Percentiles rank a stretch among this genome's conserved stretches.
Evolutionary conservation across 345 rosid genomes (phyloP).

Genomic region (Triadica sebifera): DNA sequence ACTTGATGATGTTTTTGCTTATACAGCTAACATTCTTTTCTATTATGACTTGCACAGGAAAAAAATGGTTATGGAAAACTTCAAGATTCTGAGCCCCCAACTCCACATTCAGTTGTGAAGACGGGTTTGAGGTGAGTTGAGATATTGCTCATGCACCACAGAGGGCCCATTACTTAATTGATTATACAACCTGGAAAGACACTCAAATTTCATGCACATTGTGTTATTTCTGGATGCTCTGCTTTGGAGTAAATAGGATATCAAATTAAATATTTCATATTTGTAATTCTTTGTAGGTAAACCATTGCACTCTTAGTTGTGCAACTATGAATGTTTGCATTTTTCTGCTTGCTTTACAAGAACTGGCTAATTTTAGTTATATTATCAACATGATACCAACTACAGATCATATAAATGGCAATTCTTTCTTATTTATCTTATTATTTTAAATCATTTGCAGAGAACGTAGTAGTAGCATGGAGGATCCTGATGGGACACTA

Average conservation of each 20-base stretch:
- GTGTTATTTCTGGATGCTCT: neutral
- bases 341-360: constrained; percentile 4
- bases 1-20: neutral
- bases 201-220: neutral
- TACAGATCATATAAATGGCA: constrained; percentile 5
- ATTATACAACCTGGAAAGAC: neutral
- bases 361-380: neutral
- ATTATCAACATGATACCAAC: neutral
- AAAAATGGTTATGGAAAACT: constrained; percentile 72
- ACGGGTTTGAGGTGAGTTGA: constrained; percentile 69
- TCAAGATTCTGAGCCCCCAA: constrained; percentile 95
- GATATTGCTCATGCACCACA: neutral
- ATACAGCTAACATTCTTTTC: constrained; percentile 6
- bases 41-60: constrained; percentile 51
- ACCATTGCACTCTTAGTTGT: neutral
- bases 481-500: constrained; percentile 98
- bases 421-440: constrained; percentile 20
- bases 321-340: neutral
- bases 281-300: neutral
- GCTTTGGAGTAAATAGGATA: neutral
- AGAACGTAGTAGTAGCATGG: constrained; percentile 92
- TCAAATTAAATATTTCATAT: neutral
- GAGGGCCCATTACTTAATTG: neutral
- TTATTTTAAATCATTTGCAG: constrained; percentile 44
- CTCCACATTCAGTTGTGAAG: constrained; percentile 82